Conservation (phyloP, 108 stramenopile genomes). For the Tribonema minus region DNA sequence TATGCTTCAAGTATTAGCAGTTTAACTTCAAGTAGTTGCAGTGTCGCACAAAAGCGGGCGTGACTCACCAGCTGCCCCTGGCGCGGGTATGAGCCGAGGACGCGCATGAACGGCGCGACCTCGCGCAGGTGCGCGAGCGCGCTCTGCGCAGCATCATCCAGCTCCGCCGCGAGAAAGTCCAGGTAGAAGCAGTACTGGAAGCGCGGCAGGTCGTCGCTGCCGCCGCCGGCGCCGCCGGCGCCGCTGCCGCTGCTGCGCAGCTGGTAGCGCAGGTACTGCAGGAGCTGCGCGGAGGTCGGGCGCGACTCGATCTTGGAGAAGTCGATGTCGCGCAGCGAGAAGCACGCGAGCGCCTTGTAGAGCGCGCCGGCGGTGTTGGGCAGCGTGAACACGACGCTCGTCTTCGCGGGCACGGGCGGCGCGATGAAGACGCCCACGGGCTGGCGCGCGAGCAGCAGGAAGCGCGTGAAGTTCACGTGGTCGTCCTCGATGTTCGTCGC, state of each 20-base stretch:
- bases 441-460: slow-evolving; percentile 76
- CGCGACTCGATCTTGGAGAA: slow-evolving; percentile 93
- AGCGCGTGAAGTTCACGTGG: slow-evolving; percentile 93
- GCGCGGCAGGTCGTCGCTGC: slow-evolving; percentile 24
- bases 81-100: slow-evolving; percentile 55
- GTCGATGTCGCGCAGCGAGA: slow-evolving; percentile 79
- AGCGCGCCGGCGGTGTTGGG: slow-evolving; percentile 84
- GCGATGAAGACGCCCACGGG: slow-evolving; percentile 31
- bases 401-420: slow-evolving; percentile 59
- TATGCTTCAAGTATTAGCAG: slow-evolving; percentile 44
- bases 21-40: no score
- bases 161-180: slow-evolving; percentile 52
- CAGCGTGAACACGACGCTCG: slow-evolving; percentile 87
- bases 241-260: neutral
- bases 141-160: slow-evolving; percentile 49
- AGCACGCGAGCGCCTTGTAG: slow-evolving; percentile 92
- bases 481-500: slow-evolving; percentile 91
- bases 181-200: slow-evolving; percentile 59
- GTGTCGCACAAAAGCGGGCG: no score
- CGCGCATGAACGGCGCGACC: slow-evolving; percentile 47
- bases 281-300: slow-evolving; percentile 61
- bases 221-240: neutral
- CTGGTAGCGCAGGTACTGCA: slow-evolving; percentile 54
- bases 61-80: slow-evolving; percentile 36
- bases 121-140: slow-evolving; percentile 55